A percentile compares a stretch with the other conserved stretches of the same genome.
Evolutionary conservation across 176 grass and related monocot species (phyloP).

Genomic region (Triticum timopheevii): DNA sequence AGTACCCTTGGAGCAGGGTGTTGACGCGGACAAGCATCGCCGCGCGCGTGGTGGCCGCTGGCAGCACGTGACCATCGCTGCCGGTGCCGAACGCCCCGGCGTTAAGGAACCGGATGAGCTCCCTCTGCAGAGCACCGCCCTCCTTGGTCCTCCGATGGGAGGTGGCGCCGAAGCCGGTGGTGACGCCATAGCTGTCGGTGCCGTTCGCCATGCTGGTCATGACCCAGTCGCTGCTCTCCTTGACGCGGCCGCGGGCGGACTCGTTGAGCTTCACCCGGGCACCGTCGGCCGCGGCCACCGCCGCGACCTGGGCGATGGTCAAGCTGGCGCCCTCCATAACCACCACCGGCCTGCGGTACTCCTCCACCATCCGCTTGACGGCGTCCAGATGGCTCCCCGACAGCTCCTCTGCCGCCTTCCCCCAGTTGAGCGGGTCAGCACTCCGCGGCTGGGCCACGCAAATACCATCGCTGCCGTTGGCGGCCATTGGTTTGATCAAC

Average conservation of each 20-base stretch:
- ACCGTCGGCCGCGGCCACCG: slow-evolving; percentile 44
- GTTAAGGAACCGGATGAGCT: slow-evolving; percentile 28
- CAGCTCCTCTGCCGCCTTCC: slow-evolving; percentile 39
- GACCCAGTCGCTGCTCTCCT: slow-evolving; percentile 4
- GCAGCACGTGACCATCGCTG: slow-evolving; percentile 34
- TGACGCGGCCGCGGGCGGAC: background rate
- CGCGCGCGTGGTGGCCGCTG: slow-evolving; percentile 28
- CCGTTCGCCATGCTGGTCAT: slow-evolving; percentile 17
- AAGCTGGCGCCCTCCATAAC: slow-evolving; percentile 63
- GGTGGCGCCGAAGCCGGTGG: slow-evolving; percentile 10
- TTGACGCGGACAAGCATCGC: slow-evolving; percentile 64
- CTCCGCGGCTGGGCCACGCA: slow-evolving; percentile 7
- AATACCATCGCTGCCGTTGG: slow-evolving; percentile 22
- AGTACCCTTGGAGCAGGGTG: slow-evolving; percentile 53
- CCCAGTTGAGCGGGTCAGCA: slow-evolving; percentile 68
- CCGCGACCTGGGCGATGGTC: slow-evolving; percentile 65
- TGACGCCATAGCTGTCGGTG: slow-evolving; percentile 12
- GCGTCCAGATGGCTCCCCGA: slow-evolving; percentile 58
- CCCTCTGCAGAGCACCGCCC: slow-evolving; percentile 9
- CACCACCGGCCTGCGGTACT: slow-evolving; percentile 50
- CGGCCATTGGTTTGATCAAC: background rate
- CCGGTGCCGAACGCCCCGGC: slow-evolving; percentile 51
- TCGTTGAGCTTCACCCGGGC: background rate
- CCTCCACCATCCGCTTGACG: slow-evolving; percentile 71
- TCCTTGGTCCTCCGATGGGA: slow-evolving; percentile 15